Percentiles rank a stretch among this genome's conserved stretches.
phyloP scores from a whole-genome alignment of 1,139 yeast genomes.

The Lodderomyces pseudojiufengensis region DNA sequence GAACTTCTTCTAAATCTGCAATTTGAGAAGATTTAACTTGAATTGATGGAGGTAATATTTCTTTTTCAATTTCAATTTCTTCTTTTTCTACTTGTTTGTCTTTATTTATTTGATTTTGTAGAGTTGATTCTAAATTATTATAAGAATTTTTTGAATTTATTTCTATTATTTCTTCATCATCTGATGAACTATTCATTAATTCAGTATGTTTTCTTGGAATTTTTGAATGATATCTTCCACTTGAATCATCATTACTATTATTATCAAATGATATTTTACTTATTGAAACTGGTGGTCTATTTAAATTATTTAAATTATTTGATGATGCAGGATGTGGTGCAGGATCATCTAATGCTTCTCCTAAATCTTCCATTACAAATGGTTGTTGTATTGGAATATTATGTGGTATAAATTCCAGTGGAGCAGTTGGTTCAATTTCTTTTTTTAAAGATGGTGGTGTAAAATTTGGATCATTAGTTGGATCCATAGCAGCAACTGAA shows the following conservation, averaged over 20 bases:
- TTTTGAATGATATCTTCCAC: slow-evolving; percentile 25
- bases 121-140: neutral
- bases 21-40: slow-evolving; percentile 64
- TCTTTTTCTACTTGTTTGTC: neutral
- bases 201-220: slow-evolving; percentile 44
- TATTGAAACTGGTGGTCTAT: slow-evolving; percentile 6
- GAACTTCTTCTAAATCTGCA: slow-evolving; percentile 95
- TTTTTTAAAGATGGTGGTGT: slow-evolving; percentile 66
- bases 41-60: slow-evolving; percentile 41
- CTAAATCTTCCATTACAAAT: slow-evolving; percentile 70
- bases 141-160: too few species aligned
- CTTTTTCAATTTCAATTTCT: slow-evolving; percentile 4
- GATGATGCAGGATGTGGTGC: slow-evolving; percentile 48
- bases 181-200: slow-evolving; percentile 29
- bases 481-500: slow-evolving; percentile 56
- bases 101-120: neutral
- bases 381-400: slow-evolving; percentile 71
- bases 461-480: slow-evolving; percentile 75
- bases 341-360: slow-evolving; percentile 71
- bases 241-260: slow-evolving; percentile 9
- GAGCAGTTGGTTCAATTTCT: slow-evolving; percentile 64
- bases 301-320: slow-evolving; percentile 7
- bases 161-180: slow-evolving; percentile 23
- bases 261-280: slow-evolving; percentile 9
- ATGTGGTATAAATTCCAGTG: slow-evolving; percentile 68